Percentiles rank a stretch among this genome's conserved stretches.
Conservation (phyloP, 2,329 filamentous ascomycete species). For the Paraconiothyrium brasiliense region DNA sequence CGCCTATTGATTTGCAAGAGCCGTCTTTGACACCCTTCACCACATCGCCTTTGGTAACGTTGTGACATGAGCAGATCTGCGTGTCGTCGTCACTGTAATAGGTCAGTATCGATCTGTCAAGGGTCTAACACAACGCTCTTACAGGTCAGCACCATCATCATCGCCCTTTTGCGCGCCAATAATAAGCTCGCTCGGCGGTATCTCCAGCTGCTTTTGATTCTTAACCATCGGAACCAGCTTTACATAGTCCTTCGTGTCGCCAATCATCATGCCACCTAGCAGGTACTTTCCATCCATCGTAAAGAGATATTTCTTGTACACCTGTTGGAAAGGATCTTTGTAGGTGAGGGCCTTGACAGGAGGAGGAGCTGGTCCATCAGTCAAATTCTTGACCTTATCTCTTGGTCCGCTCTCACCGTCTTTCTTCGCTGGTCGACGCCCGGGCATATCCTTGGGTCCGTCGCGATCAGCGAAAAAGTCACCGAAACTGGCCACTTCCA, state of each 20-base stretch:
- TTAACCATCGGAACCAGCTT: constrained; percentile 90
- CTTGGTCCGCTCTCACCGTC: constrained; percentile 48
- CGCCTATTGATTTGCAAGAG: constrained; percentile 80
- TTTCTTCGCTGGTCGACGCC: constrained; percentile 60
- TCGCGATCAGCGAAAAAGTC: constrained; percentile 93
- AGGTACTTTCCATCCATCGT: constrained; percentile 89
- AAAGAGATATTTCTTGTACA: constrained; percentile 96
- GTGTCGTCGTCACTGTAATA: constrained; percentile 73
- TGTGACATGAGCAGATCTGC: constrained; percentile 93
- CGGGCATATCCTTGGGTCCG: constrained; percentile 78
- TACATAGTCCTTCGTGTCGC: constrained; percentile 88
- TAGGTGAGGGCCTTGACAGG: constrained; percentile 86
- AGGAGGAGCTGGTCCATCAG: constrained; percentile 64
- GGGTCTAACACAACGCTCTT: constrained; percentile 29
- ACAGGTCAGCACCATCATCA: constrained; percentile 80
- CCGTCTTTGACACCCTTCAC: constrained; percentile 77
- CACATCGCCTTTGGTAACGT: constrained; percentile 86
- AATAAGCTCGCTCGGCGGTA: constrained; percentile 83
- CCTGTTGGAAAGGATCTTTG: constrained; percentile 84
- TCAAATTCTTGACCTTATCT: constrained; percentile 62
- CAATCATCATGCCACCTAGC: constrained; percentile 97
- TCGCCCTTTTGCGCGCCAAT: constrained; percentile 78
- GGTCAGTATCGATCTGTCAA: constrained; percentile 22
- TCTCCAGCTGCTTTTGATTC: constrained; percentile 79
- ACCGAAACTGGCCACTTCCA: constrained; percentile 91